Evolutionary conservation across 305 asterid species (phyloP), one percentile per base, ranked within the genome.

Genomic region (Fraxinus dipetala): DNA sequence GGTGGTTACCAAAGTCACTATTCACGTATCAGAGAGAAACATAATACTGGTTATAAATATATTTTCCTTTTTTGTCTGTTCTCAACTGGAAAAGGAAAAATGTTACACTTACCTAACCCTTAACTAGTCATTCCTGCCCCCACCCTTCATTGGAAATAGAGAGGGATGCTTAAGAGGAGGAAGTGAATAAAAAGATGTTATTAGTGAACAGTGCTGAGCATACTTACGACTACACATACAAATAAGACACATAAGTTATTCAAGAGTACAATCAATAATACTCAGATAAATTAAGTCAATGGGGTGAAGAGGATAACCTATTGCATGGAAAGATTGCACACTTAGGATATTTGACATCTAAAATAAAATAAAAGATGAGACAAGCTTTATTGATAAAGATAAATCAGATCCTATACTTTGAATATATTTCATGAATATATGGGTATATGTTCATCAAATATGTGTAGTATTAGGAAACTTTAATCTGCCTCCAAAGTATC

Each of bases 321-420:
- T 32, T 4, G 4, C 99, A 88, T 96, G 99, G 88, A 94, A 96
- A 79, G 99, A 98, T 83, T 94, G 98, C 89, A 96, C 99, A 79
- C 98, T 96, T 38, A 98, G 98, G 83, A 96, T 91, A 83, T 94
- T 88, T 38, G 97, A 92, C 93, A 90, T 91, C 99, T 96, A 80
- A 80, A 59, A 83, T 43, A 20, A 30, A 75, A 78, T 48, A 81
- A 79, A 67, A 80, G 75, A 40, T 10, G 36, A 20, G 69, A 59
- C 11, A 59, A 7, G 5, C 28, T 18, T 26, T 18, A 59, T 22
- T 4, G 11, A 59, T 18, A 59, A 20, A 20, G 28, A n/a, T 2
- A 20, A 18, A 18, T 5, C 69, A 20, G 16, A 59, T 5, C 30
- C 69, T 20, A 8, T 59, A 18, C 69, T 59, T 18, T 59, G 13